A percentile compares a stretch with the other conserved stretches of the same genome.
These are phyloP conservation scores for Penicillium ochrochloron DNA, from an alignment of 495 filamentous ascomycete genomes.

Conservation along the genomic window DNA sequence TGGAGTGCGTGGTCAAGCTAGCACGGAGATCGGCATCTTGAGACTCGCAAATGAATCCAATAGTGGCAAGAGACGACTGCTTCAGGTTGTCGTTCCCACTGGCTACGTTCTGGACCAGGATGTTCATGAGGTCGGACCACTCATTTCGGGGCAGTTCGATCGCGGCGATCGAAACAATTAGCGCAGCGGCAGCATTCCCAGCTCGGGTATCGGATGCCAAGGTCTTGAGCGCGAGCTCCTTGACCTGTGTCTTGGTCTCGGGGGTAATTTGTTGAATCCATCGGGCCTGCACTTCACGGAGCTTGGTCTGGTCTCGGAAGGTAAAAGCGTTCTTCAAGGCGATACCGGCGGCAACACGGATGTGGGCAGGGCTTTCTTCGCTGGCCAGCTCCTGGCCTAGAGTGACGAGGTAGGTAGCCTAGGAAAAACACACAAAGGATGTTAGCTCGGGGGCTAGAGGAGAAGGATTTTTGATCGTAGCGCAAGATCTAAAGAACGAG, in stretches of 20 bases:
- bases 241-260: conserved; percentile 81
- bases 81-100: conserved; percentile 83
- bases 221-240: conserved; percentile 84
- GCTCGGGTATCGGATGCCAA: conserved; percentile 79
- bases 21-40: conserved; percentile 85
- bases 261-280: conserved; percentile 82
- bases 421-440: conserved; percentile 18
- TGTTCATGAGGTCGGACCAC: conserved; percentile 94
- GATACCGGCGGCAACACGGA: conserved; percentile 91
- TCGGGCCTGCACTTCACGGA: conserved; percentile 86
- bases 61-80: conserved; percentile 89
- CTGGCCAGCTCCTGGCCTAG: conserved; percentile 93
- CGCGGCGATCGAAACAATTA: conserved; percentile 90
- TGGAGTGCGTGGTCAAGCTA: conserved; percentile 83
- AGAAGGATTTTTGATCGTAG: not conserved
- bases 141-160: conserved; percentile 92
- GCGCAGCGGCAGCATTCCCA: conserved; percentile 88
- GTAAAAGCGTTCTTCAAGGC: conserved; percentile 97
- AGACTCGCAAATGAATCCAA: conserved; percentile 97
- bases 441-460: conserved; percentile 7
- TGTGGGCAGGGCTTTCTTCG: conserved; percentile 78
- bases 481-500: conserved; percentile 2
- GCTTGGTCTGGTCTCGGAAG: conserved; percentile 82
- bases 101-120: conserved; percentile 88
- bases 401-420: conserved; percentile 90